A percentile compares a stretch with the other conserved stretches of the same genome.
Evolutionary conservation across 352 stramenopile genomes (phyloP).

Genomic region (Hyaloperonospora arabidopsidis): DNA sequence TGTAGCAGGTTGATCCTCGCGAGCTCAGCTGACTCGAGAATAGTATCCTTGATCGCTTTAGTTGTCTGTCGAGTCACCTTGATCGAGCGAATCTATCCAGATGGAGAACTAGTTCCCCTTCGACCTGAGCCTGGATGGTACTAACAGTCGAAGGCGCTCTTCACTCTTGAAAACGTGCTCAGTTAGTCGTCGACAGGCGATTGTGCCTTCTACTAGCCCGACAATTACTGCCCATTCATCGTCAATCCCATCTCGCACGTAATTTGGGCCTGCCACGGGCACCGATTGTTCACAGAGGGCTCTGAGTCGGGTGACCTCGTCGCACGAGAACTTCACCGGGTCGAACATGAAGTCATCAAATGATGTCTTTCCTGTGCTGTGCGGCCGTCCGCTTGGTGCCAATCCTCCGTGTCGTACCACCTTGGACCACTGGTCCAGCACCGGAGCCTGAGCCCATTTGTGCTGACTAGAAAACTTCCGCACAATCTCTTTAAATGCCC

Average conservation of each 20-base stretch:
- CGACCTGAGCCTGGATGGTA: too few species aligned
- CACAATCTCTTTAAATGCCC: too few species aligned
- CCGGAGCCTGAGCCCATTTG: background rate
- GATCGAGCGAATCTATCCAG: background rate
- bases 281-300: background rate
- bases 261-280: background rate
- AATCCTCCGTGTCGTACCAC: background rate
- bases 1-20: background rate
- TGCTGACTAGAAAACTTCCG: too few species aligned
- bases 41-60: background rate
- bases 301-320: background rate
- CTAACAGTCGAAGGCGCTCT: background rate
- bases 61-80: background rate
- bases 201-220: background rate
- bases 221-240: slow-evolving; percentile 7
- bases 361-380: too few species aligned
- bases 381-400: background rate
- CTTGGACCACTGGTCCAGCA: background rate
- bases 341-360: background rate
- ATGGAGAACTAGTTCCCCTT: background rate
- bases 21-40: background rate
- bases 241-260: background rate
- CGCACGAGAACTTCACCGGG: background rate
- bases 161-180: background rate
- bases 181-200: background rate